Conservation (phyloP, 495 filamentous ascomycete genomes). For the Ramalina peruviana region DNA sequence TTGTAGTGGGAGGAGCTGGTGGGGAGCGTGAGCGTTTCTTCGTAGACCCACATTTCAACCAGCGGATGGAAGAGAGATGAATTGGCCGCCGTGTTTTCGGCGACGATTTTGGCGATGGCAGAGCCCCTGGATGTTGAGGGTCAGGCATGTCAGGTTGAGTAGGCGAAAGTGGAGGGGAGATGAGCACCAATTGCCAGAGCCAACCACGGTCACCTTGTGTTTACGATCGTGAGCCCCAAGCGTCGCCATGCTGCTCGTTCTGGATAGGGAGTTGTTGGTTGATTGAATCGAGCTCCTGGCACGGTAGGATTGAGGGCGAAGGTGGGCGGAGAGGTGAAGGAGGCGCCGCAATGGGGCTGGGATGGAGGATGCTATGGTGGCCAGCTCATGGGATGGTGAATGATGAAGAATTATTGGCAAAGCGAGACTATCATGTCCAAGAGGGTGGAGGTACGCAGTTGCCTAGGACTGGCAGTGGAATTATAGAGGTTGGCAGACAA, state of each 20-base stretch:
- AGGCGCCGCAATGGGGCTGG: neutral
- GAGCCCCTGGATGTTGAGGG: constrained; percentile 51
- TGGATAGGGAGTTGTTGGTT: too few relatives aligned
- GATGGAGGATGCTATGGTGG: neutral
- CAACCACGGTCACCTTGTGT: constrained; percentile 89
- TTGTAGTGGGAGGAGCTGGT: constrained; percentile 44
- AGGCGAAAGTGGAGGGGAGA: too few relatives aligned
- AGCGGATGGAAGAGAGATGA: constrained; percentile 68
- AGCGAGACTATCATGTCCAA: neutral
- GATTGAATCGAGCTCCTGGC: neutral
- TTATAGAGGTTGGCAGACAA: too few relatives aligned
- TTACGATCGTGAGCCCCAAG: constrained; percentile 41
- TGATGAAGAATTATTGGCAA: neutral
- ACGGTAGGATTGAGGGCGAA: neutral
- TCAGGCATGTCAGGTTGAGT: neutral
- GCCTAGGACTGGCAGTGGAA: too few relatives aligned
- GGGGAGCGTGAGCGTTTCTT: constrained; percentile 70
- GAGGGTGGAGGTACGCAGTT: too few relatives aligned
- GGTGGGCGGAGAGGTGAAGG: neutral
- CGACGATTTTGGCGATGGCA: constrained; percentile 91
- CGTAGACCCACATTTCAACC: constrained; percentile 96
- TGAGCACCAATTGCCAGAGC: constrained; percentile 83
- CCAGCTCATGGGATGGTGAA: neutral
- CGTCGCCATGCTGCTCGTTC: constrained; percentile 25
- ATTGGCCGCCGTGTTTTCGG: constrained; percentile 73